Evolutionary conservation across 257 asterid genomes (phyloP), one percentile per base, ranked within the genome.

Genomic region (Capsicum rhomboideum): DNA sequence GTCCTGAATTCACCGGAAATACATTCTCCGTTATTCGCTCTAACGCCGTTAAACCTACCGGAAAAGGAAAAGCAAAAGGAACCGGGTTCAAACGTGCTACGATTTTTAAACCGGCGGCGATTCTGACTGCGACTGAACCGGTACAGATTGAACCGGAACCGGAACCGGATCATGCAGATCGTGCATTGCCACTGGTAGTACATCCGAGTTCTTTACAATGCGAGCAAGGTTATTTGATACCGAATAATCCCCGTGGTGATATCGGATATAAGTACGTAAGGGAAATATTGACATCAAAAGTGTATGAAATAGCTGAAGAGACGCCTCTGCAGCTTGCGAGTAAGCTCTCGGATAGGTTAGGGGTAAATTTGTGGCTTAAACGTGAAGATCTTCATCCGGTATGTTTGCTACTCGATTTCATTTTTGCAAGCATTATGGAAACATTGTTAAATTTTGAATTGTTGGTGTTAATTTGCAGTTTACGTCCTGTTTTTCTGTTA

Each of bases 361-460:
- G 95, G 31, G 90, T 86, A 81, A 91, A 92, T 77, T 82, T 94
- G 31, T 96, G 98, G 99, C 95, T 96, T 85, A 96, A 96, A 85
- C 85, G 98, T 69, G 98, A 96, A 89, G 99, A 96, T 88, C 85
- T 93, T 34, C 99, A 92, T 85, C 97, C 98, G 44, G 99, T 96
- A 84, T 4, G 92, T 82, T 82, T 46, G 31, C 49, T 18, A 37
- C 78, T 20, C 18, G 0, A 18, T 69, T 71, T 69, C 18, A 1
- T 10, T 17, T 69, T 37, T 6, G 10, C 14, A 20, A 14, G n/a
- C 6, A 10, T 69, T 67, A 31, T 64, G 9, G 2, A 18, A 17
- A 31, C 8, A 31, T 31, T 67, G 77, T 34, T 34, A 4, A 31
- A 16, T 6, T 68, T 34, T 55, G 26, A 55, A 55, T 55, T 10